Evolutionary conservation across 2,329 filamentous ascomycete species (phyloP).

Genomic region (Laburnicola sp.): DNA sequence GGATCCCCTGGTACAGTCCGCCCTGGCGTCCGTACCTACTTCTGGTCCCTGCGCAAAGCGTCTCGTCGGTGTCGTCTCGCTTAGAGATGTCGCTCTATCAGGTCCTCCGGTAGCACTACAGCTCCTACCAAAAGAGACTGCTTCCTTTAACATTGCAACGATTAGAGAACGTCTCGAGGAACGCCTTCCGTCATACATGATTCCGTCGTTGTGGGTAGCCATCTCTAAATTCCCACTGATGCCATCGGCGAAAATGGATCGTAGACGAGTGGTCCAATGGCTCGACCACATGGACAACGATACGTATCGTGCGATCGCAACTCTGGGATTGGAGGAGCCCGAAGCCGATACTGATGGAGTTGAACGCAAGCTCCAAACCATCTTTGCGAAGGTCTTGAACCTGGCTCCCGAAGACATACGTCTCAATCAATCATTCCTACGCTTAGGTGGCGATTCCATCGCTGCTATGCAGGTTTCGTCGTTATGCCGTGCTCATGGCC

Average conservation of each 20-base stretch:
- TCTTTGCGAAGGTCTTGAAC: slow-evolving; percentile 37
- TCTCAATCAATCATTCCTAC: slow-evolving; percentile 38
- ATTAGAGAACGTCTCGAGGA: slow-evolving; percentile 34
- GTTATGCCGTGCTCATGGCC: slow-evolving; percentile 31
- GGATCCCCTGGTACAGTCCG: slow-evolving; percentile 31
- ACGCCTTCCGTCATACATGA: slow-evolving; percentile 39
- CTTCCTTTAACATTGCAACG: slow-evolving; percentile 23
- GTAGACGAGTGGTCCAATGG: slow-evolving; percentile 32
- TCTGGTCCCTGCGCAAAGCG: slow-evolving; percentile 35
- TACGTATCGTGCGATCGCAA: slow-evolving; percentile 29
- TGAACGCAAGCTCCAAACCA: slow-evolving; percentile 31
- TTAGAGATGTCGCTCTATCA: slow-evolving; percentile 20
- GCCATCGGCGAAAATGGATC: slow-evolving; percentile 38
- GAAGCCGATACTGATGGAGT: slow-evolving; percentile 19
- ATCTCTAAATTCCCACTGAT: slow-evolving; percentile 36
- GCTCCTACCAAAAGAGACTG: slow-evolving; percentile 25
- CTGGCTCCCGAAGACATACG: slow-evolving; percentile 27
- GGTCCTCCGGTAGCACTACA: slow-evolving; percentile 13
- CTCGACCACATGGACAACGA: slow-evolving; percentile 33
- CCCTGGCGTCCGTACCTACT: slow-evolving; percentile 31
- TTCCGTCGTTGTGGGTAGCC: slow-evolving; percentile 36
- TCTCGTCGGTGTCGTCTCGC: slow-evolving; percentile 32
- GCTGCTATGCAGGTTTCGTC: slow-evolving; percentile 42
- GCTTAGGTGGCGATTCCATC: slow-evolving; percentile 42
- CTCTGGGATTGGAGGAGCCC: slow-evolving; percentile 20